Conservation (phyloP, 2,329 filamentous ascomycete species). For the Colletotrichum truncatum region DNA sequence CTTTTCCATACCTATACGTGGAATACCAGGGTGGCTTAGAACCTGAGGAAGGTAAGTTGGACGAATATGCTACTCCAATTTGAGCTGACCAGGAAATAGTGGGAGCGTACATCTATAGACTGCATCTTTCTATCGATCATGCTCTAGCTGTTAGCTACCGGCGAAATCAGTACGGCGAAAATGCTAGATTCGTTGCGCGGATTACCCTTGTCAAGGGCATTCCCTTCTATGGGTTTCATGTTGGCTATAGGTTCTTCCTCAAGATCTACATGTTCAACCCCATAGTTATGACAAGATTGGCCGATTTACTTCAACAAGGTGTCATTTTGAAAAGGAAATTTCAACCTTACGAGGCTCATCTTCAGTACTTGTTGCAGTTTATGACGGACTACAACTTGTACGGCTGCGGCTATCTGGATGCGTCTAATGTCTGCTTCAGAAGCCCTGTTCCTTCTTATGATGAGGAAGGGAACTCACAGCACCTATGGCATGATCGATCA, state of each 20-base stretch:
- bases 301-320: constrained; percentile 88
- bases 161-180: constrained; percentile 74
- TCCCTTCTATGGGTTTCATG: constrained; percentile 95
- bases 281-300: constrained; percentile 83
- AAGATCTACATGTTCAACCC: constrained; percentile 97
- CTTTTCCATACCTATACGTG: constrained; percentile 94
- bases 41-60: constrained; percentile 73
- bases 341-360: constrained; percentile 92
- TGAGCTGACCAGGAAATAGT: constrained; percentile 57
- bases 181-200: constrained; percentile 81
- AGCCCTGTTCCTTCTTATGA: constrained; percentile 76
- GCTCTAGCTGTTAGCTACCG: constrained; percentile 88
- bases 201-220: constrained; percentile 92
- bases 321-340: constrained; percentile 84
- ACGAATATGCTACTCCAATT: neutral
- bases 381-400: constrained; percentile 99
- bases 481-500: constrained; percentile 83
- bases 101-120: constrained; percentile 75
- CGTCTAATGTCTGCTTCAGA: constrained; percentile 76
- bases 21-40: constrained; percentile 79
- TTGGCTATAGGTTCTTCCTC: constrained; percentile 89
- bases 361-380: constrained; percentile 94
- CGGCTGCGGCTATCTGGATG: constrained; percentile 88
- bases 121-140: constrained; percentile 91
- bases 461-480: constrained; percentile 65